Evolutionary conservation across 1,284 basidiomycete genomes (phyloP).

Genomic region (Tilletiaria anomala): DNA sequence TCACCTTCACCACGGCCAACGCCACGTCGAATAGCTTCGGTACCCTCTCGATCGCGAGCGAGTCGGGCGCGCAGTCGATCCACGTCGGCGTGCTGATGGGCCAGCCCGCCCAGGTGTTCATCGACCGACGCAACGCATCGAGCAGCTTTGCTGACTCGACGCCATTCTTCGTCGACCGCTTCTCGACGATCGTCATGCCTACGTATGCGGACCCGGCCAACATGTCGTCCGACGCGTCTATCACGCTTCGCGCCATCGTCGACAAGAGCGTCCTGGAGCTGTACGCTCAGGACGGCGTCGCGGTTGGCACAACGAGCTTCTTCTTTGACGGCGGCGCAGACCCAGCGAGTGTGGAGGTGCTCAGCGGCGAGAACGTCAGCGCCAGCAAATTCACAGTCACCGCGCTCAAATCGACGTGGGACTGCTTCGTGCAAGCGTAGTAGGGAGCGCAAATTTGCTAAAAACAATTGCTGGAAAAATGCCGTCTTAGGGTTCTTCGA

Average conservation of each 20-base stretch:
- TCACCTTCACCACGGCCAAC: conserved; percentile 21
- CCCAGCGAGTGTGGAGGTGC: conserved; percentile 10
- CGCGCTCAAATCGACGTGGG: conserved; percentile 15
- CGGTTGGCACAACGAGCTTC: conserved; percentile 14
- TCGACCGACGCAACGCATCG: conserved; percentile 36
- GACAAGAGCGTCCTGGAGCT: conserved; percentile 37
- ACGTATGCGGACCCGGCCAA: conserved; percentile 5
- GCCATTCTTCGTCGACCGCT: conserved; percentile 39
- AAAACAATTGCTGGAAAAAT: no score
- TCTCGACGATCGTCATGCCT: conserved; percentile 12
- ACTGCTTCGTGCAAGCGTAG: no score
- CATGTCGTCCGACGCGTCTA: conserved; percentile 5
- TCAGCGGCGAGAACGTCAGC: conserved; percentile 14
- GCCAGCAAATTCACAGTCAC: conserved; percentile 12
- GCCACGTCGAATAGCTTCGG: conserved; percentile 12
- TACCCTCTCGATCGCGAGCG: conserved; percentile 12
- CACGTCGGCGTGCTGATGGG: conserved; percentile 22
- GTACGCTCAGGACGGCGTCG: conserved; percentile 32
- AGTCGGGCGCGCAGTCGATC: conserved; percentile 12
- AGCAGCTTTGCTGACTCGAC: conserved; percentile 24
- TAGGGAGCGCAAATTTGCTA: no score
- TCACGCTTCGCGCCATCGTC: conserved; percentile 21
- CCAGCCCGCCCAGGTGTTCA: conserved; percentile 28
- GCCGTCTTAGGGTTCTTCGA: no score
- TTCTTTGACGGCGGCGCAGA: conserved; percentile 19